These are phyloP conservation scores for Brassica nigra DNA, from an alignment of 345 rosid genomes.

Conservation along the genomic window DNA sequence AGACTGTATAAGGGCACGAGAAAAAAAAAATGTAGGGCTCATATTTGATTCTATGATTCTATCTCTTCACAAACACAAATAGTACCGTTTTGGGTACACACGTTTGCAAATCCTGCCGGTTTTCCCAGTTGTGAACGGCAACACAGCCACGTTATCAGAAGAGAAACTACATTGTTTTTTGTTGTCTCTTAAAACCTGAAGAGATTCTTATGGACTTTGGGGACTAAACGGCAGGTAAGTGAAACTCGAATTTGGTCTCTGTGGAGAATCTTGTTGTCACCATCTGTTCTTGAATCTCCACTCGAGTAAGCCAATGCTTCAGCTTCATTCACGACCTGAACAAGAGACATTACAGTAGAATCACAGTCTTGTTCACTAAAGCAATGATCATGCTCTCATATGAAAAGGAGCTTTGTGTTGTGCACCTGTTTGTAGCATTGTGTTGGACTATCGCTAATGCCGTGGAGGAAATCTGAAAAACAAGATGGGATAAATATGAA, in stretches of 20 bases:
- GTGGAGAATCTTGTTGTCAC: constrained; percentile 45
- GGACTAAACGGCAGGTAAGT: constrained; percentile 69
- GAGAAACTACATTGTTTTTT: background rate
- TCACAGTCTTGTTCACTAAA: background rate
- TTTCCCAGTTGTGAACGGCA: background rate
- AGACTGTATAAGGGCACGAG: background rate
- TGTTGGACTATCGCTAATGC: constrained; percentile 58
- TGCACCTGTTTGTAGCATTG: constrained; percentile 60
- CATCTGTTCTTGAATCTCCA: constrained; percentile 34
- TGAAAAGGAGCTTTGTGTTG: constrained; percentile 3
- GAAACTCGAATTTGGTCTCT: constrained; percentile 61
- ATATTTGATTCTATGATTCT: constrained; percentile 29
- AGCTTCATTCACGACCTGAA: constrained; percentile 46
- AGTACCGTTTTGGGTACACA: background rate
- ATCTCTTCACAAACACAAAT: constrained; percentile 9
- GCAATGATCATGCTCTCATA: background rate
- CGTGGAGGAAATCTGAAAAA: constrained; percentile 75
- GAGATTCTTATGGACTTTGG: constrained; percentile 75
- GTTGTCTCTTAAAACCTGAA: constrained; percentile 53
- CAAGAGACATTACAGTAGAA: background rate
- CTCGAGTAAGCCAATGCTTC: constrained; percentile 44
- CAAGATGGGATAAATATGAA: background rate
- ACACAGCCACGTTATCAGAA: background rate
- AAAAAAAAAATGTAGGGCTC: constrained; percentile 29
- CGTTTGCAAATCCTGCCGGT: background rate